phyloP scores from a whole-genome alignment of 768 basidiomycete genomes.

The Sarcomyxa edulis region DNA sequence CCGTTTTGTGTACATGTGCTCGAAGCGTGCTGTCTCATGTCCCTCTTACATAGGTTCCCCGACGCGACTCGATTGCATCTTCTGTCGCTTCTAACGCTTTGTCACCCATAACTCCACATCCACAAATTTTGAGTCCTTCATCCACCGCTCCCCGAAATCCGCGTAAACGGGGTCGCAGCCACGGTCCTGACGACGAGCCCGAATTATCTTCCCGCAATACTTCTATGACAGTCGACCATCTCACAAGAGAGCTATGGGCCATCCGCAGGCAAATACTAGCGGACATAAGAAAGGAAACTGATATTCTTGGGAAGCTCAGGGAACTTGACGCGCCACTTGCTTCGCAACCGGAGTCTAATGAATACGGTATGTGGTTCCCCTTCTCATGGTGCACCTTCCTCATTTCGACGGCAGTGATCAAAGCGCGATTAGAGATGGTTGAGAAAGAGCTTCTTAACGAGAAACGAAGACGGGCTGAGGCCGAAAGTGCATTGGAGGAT shows the following conservation, averaged over 20 bases:
- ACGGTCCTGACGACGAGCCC: no score
- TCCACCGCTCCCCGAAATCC: no score
- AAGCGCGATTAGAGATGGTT: conserved; percentile 20
- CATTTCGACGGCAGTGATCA: conserved; percentile 14
- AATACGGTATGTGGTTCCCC: conserved; percentile 3
- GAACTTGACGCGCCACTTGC: conserved; percentile 12
- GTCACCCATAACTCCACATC: no score
- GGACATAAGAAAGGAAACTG: conserved; percentile 16
- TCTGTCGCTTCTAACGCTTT: no score
- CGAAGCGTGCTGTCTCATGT: no score
- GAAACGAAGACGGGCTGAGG: conserved; percentile 28
- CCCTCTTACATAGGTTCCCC: no score
- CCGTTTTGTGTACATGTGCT: no score
- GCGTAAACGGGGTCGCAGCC: no score
- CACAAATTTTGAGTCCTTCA: no score
- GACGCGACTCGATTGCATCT: no score
- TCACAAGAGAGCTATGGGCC: conserved; percentile 20
- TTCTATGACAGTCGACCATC: conserved; percentile 4
- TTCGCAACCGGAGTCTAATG: no score
- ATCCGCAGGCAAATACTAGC: conserved; percentile 21
- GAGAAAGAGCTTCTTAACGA: conserved; percentile 32
- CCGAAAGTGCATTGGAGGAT: conserved; percentile 40
- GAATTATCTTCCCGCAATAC: no score
- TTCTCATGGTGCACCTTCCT: background rate
- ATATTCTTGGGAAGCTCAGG: conserved; percentile 20